These are phyloP conservation scores for Lablab purpureus DNA, from an alignment of 306 rosid genomes.

Conservation along the genomic window DNA sequence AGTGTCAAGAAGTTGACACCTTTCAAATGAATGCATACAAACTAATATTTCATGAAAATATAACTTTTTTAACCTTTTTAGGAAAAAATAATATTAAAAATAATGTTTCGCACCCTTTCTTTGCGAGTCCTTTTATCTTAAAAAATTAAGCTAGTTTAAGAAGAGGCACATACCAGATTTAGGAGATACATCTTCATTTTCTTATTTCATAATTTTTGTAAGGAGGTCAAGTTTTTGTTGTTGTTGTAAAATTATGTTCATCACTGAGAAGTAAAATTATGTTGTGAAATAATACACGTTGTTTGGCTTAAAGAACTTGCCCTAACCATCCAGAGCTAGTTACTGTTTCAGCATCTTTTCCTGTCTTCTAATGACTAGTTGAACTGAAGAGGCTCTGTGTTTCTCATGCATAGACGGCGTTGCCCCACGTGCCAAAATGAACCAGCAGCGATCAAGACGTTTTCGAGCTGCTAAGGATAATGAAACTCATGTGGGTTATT, in stretches of 20 bases:
- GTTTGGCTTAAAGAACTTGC: slow-evolving; percentile 1
- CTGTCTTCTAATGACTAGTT: background rate
- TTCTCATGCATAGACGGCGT: slow-evolving; percentile 61
- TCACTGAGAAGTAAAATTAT: background rate
- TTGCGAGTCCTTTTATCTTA: background rate
- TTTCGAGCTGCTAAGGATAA: slow-evolving; percentile 52
- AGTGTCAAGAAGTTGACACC: background rate
- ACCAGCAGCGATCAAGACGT: slow-evolving; percentile 64
- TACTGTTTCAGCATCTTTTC: background rate
- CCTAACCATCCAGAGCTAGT: background rate
- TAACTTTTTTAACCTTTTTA: background rate
- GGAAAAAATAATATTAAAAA: too few species aligned
- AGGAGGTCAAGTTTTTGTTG: background rate
- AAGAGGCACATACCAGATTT: background rate
- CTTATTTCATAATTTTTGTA: too few species aligned
- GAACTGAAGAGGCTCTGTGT: slow-evolving; percentile 1
- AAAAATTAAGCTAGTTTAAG: background rate
- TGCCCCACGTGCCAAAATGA: slow-evolving; percentile 75
- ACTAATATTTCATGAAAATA: background rate
- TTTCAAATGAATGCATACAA: background rate
- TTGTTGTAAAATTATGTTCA: background rate
- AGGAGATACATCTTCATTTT: background rate
- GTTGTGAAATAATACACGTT: background rate
- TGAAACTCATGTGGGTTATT: slow-evolving; percentile 41
- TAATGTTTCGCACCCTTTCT: background rate